Conservation (phyloP, 2,329 filamentous ascomycete genomes). For the Cadophora malorum region DNA sequence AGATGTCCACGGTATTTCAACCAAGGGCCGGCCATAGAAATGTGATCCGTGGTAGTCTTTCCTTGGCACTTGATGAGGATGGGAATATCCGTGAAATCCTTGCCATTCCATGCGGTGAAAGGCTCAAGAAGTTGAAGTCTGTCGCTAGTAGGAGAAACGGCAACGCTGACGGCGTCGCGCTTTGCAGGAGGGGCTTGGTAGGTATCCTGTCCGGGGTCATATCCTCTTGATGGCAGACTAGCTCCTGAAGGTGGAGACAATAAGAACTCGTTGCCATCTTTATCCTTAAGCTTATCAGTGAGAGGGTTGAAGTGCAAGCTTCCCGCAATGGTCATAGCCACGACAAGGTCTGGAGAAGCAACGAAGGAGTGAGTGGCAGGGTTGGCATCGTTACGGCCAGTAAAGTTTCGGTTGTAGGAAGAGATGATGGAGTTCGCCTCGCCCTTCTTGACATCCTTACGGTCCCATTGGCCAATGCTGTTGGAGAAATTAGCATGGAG, state of each 20-base stretch:
- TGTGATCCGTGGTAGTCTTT: constrained; percentile 97
- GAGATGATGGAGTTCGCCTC: constrained; percentile 96
- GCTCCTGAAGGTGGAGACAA: constrained; percentile 80
- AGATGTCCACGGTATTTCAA: constrained; percentile 98
- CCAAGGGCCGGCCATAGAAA: constrained; percentile 97
- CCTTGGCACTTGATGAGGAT: constrained; percentile 97
- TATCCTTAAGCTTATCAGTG: constrained; percentile 89
- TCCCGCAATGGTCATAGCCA: constrained; percentile 84
- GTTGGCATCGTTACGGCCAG: constrained; percentile 95
- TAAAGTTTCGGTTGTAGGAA: constrained; percentile 99
- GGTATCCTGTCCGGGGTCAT: constrained; percentile 89
- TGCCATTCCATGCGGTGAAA: constrained; percentile 89
- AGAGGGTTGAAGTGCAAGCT: constrained; percentile 92
- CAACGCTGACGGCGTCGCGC: constrained; percentile 74
- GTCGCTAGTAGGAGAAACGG: constrained; percentile 87
- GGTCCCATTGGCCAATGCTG: constrained; percentile 82
- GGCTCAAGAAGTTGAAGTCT: constrained; percentile 91
- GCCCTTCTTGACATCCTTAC: constrained; percentile 92
- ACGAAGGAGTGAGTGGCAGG: constrained; percentile 94
- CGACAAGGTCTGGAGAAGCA: constrained; percentile 87
- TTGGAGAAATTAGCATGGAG: constrained; percentile 23
- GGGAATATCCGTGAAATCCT: constrained; percentile 82
- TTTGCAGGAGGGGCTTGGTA: constrained; percentile 94
- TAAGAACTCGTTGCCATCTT: constrained; percentile 95
- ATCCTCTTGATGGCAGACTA: constrained; percentile 80